phyloP scores from a whole-genome alignment of 2,329 filamentous ascomycete genomes.

The Fusarium sublunatum region DNA sequence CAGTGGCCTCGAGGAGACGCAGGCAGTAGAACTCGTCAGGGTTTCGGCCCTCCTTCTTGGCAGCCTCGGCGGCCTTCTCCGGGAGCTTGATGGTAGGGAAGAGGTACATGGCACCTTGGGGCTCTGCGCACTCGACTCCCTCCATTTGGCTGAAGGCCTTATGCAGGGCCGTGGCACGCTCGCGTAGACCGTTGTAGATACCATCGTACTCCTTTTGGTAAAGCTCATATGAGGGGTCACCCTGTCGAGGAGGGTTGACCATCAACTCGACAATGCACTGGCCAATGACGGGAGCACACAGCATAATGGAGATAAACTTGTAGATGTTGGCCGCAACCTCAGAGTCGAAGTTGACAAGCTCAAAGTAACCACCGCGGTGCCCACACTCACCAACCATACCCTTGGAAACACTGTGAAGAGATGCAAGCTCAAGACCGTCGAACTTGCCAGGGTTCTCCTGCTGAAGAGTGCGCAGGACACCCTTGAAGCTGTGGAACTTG shows the following conservation, averaged over 20 bases:
- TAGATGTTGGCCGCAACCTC: slow-evolving; percentile 93
- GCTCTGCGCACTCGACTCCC: slow-evolving; percentile 88
- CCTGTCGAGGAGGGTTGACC: slow-evolving; percentile 91
- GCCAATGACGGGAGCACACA: slow-evolving; percentile 93
- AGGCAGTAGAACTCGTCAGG: slow-evolving; percentile 96
- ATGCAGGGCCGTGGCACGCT: slow-evolving; percentile 86
- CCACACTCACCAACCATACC: slow-evolving; percentile 99
- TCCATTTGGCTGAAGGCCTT: slow-evolving; percentile 95
- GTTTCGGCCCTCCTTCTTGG: slow-evolving; percentile 75
- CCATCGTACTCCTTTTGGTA: slow-evolving; percentile 87
- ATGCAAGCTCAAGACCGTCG: slow-evolving; percentile 87
- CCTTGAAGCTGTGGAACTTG: slow-evolving; percentile 96
- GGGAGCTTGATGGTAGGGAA: slow-evolving; percentile 93
- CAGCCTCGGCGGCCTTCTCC: slow-evolving; percentile 79
- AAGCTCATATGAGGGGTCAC: slow-evolving; percentile 84
- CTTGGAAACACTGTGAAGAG: slow-evolving; percentile 93
- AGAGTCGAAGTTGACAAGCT: slow-evolving; percentile 88
- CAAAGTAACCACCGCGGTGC: slow-evolving; percentile 97
- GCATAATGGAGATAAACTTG: slow-evolving; percentile 97
- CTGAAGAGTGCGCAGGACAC: slow-evolving; percentile 84
- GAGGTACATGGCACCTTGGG: slow-evolving; percentile 98
- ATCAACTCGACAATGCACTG: slow-evolving; percentile 98
- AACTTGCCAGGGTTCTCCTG: slow-evolving; percentile 78
- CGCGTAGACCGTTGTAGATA: slow-evolving; percentile 81
- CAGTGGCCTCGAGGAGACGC: slow-evolving; percentile 89